Evolutionary conservation across 2,329 filamentous ascomycete genomes (phyloP), one percentile per base, ranked within the genome.

Genomic region (Rhytidhysteron rufulum): DNA sequence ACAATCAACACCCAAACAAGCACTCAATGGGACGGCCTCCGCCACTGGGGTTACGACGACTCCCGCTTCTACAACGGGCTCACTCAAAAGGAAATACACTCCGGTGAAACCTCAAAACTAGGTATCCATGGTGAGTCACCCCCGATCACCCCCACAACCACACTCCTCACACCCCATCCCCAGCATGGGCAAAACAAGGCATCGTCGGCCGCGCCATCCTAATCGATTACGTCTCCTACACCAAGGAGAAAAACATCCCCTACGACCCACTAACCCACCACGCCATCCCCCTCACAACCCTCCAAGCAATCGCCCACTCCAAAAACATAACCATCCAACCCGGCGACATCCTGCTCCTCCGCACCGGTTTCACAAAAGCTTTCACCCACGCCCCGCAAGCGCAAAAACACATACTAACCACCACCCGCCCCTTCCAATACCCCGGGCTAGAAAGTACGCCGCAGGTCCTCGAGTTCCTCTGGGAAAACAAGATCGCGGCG

Each of bases 1-100:
- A 59, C 65, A 3, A 71, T 81, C 62, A 80, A 80, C 54, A 80
- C 77, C 0, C 77, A 81, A 49, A 60, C 62, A 24, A 72, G 70
- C 39, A 74, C 68, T 18, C 78, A 81, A 55, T 81, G 76, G 78
- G 78, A 81, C 27, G 49, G 49, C 1, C 34, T 54, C 8, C 38
- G 51, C 10, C 51, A 54, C 30, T 51, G 43, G 43, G 51, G 45
- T 7, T 54, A 50, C 34, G 50, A 55, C 31, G 44, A 54, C 31
- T 45, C 50, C 5, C 35, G 34, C n/a, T 54, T 55, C 29, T 55
- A 54, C 33, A 51, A 50, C 22, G 51, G 51, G 3, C 36, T 50
- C 4, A 54, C 45, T 1, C 44, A 49, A 34, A 42, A 46, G 21
- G 51, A 55, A 20, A 51, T 55, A 6, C 18, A 45, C 4, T 39